These are phyloP conservation scores for Scenedesmus sp. DNA, from an alignment of 163 green algal genomes.

Conservation along the genomic window DNA sequence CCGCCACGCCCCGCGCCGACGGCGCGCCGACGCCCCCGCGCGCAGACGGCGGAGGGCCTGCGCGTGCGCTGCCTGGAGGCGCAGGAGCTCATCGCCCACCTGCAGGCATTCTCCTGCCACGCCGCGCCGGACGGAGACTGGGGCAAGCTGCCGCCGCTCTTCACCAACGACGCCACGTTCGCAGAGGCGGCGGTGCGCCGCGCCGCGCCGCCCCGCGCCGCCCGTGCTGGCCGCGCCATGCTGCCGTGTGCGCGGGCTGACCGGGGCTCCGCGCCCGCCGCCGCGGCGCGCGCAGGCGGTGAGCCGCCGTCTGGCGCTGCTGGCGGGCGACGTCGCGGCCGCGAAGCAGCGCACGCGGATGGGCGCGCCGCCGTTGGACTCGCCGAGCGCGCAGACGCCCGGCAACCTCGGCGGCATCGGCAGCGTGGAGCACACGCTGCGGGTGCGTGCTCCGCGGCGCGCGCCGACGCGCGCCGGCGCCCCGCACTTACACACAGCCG, in stretches of 20 bases:
- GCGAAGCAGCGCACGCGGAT: slow-evolving; percentile 32
- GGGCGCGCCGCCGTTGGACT: neutral
- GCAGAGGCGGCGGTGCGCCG: slow-evolving; percentile 38
- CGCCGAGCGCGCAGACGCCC: neutral
- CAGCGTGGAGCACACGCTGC: slow-evolving; percentile 43
- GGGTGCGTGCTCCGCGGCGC: too few relatives aligned
- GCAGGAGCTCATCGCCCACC: slow-evolving; percentile 44
- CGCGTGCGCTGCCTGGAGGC: slow-evolving; percentile 36
- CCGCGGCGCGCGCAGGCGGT: too few relatives aligned
- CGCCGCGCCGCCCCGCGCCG: too few relatives aligned
- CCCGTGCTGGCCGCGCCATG: too few relatives aligned
- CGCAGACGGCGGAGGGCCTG: slow-evolving; percentile 37
- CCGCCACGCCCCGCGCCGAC: too few relatives aligned
- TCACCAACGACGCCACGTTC: slow-evolving; percentile 41
- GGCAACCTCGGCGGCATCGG: slow-evolving; percentile 30
- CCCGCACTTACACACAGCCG: too few relatives aligned
- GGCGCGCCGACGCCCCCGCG: too few relatives aligned
- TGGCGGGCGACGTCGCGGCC: slow-evolving; percentile 28
- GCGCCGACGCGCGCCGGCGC: too few relatives aligned
- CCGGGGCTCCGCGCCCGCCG: too few relatives aligned
- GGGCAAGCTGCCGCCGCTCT: slow-evolving; percentile 32
- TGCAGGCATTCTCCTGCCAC: slow-evolving; percentile 46
- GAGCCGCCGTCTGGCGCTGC: slow-evolving; percentile 13
- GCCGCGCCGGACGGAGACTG: slow-evolving; percentile 14
- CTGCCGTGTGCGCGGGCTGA: too few relatives aligned